These are phyloP conservation scores for Drechslerella dactyloides DNA, from an alignment of 2,329 filamentous ascomycete species.

Conservation along the genomic window DNA sequence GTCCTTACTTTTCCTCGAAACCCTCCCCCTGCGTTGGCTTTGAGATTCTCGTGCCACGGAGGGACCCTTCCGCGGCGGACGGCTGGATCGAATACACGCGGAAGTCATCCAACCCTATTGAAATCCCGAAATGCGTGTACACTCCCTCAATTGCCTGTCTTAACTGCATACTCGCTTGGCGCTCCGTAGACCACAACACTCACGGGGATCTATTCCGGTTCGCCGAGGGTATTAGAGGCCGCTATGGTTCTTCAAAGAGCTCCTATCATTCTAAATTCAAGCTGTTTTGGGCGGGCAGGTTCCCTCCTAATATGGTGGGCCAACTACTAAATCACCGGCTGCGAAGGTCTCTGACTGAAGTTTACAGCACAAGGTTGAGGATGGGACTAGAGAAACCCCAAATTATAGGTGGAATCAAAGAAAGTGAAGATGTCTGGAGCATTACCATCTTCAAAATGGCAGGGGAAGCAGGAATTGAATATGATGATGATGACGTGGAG, in stretches of 20 bases:
- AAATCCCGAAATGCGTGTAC: conserved; percentile 35
- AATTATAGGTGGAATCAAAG: conserved; percentile 10
- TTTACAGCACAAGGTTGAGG: conserved; percentile 13
- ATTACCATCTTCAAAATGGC: conserved; percentile 17
- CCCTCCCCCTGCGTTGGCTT: conserved; percentile 39
- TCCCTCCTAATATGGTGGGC: conserved; percentile 1
- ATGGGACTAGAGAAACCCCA: conserved; percentile 12
- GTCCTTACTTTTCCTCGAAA: conserved; percentile 17
- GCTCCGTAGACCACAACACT: conserved; percentile 22
- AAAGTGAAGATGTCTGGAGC: conserved; percentile 30
- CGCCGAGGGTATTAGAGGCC: conserved; percentile 27
- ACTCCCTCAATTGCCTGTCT: conserved; percentile 27
- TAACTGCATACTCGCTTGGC: conserved; percentile 39
- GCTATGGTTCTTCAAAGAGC: conserved; percentile 13
- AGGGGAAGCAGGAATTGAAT: conserved; percentile 31
- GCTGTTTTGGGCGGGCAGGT: conserved; percentile 31
- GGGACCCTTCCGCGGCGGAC: conserved; percentile 18
- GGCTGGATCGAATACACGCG: conserved; percentile 31
- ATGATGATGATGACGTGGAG: conserved; percentile 45
- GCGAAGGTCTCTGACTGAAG: background rate
- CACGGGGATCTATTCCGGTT: conserved; percentile 43
- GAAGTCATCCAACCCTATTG: conserved; percentile 17
- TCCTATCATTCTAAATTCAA: conserved; percentile 23
- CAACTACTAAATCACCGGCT: background rate
- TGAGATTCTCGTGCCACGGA: conserved; percentile 24